Evolutionary conservation across 2,329 filamentous ascomycete genomes (phyloP).

Genomic region (Penicillium sp.): DNA sequence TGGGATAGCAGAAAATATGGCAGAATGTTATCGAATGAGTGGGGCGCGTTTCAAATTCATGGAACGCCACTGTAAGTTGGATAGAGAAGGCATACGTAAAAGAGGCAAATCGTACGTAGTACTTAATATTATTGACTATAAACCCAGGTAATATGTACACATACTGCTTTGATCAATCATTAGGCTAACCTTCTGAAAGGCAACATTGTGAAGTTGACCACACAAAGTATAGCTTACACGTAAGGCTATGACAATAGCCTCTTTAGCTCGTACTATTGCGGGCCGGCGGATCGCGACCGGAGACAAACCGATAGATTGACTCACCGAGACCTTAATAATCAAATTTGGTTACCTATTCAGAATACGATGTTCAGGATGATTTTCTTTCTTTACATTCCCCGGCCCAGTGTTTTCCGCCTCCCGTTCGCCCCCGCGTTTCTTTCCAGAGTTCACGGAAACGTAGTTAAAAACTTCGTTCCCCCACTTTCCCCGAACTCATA

Average conservation of each 20-base stretch:
- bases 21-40: too few species aligned
- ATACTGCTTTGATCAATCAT: too few species aligned
- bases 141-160: too few species aligned
- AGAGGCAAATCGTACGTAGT: too few species aligned
- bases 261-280: background rate
- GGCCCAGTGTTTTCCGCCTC: background rate
- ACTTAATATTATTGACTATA: too few species aligned
- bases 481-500: background rate
- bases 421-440: background rate
- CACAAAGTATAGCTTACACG: background rate
- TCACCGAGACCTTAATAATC: conserved; percentile 26
- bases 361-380: background rate
- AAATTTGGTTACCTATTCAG: background rate
- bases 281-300: background rate
- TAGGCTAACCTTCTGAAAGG: too few species aligned
- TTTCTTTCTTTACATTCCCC: background rate
- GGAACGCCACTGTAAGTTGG: too few species aligned
- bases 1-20: too few species aligned
- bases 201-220: too few species aligned
- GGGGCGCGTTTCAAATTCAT: too few species aligned
- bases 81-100: too few species aligned
- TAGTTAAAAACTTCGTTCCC: background rate
- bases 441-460: background rate
- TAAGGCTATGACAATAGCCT: background rate
- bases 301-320: conserved; percentile 13